A percentile compares a stretch with the other conserved stretches of the same genome.
Evolutionary conservation across 2,329 filamentous ascomycete species (phyloP).

Genomic region (Trichophyton equinum): DNA sequence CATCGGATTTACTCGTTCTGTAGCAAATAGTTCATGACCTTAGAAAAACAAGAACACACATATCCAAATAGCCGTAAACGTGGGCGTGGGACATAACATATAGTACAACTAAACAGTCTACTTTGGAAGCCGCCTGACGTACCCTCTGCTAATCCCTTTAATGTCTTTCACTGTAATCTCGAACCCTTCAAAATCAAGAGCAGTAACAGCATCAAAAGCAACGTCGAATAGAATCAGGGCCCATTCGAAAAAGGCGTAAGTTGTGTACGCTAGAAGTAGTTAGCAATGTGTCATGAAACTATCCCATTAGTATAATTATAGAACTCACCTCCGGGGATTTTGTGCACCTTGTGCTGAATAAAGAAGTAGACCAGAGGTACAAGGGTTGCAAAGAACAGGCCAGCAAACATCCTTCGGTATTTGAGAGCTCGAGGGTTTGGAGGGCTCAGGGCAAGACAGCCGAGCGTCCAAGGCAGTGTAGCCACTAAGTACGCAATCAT

Average conservation of each 20-base stretch:
- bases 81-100: constrained; percentile 22
- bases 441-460: constrained; percentile 78
- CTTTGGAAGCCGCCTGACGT: constrained; percentile 90
- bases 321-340: constrained; percentile 71
- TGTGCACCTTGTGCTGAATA: constrained; percentile 96
- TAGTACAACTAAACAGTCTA: constrained; percentile 49
- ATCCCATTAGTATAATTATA: not conserved
- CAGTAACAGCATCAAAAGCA: constrained; percentile 88
- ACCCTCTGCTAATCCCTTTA: constrained; percentile 90
- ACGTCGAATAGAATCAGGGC: constrained; percentile 88
- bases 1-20: constrained; percentile 41
- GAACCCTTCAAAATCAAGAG: constrained; percentile 78
- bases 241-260: constrained; percentile 97
- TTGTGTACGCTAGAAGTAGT: constrained; percentile 68
- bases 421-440: constrained; percentile 70
- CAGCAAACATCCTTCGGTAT: constrained; percentile 75
- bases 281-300: constrained; percentile 4
- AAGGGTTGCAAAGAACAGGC: constrained; percentile 78
- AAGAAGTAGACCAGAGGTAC: constrained; percentile 91
- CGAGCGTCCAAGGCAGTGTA: constrained; percentile 88
- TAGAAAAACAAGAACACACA: constrained; percentile 17
- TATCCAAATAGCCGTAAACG: constrained; percentile 24
- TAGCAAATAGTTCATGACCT: constrained; percentile 17
- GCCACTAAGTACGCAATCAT: constrained; percentile 97
- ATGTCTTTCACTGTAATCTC: constrained; percentile 81